Evolutionary conservation across 2,329 filamentous ascomycete genomes (phyloP), one percentile per base, ranked within the genome.

Genomic region (Colletotrichum spaethianum): DNA sequence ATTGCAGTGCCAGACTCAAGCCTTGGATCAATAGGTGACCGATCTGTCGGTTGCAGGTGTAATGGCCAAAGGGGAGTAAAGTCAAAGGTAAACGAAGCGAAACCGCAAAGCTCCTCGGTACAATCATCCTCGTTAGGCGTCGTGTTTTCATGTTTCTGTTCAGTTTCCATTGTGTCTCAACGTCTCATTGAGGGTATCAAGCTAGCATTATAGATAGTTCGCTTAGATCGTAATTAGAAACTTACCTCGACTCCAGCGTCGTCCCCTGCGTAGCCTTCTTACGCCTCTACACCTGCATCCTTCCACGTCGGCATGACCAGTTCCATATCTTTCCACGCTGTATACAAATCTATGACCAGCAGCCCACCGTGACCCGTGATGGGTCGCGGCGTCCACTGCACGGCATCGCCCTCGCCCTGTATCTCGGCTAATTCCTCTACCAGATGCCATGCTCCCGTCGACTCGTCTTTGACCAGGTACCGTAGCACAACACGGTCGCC

Each of bases 351-450:
- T 1, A 48, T 53, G 50, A 77, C 73, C 9, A 78, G 74, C 18
- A 76, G 50, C 18, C 65, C 70, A 6, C 57, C 57, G 23, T 48
- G 31, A 8, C 57, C 78, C 1, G 82, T 82, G 8, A 84, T 77
- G 1, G 82, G 79, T 20, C 81, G 81, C 33, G 79, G 75, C 12
- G 76, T 76, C 83, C 83, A 84, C 4, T 76, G 63, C 12, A 83
- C 67, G 5, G 72, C 74, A 16, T 83, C 78, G 1, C 73, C 40
- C 0, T 71, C 73, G 2, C 79, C 77, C 14, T 67, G 66, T 40
- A 81, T 79, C 8, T 78, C 76, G 1, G 82, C 82, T 3, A 75
- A 75, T 65, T 84, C 83, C 65, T 85, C 83, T 1, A 84, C 74
- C 20, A 83, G 73, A 40, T 76, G 78, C 83, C 83, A 85, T 12